These are phyloP conservation scores for Annona squamosa DNA, from an alignment of 164 flowering plant species.

Conservation along the genomic window DNA sequence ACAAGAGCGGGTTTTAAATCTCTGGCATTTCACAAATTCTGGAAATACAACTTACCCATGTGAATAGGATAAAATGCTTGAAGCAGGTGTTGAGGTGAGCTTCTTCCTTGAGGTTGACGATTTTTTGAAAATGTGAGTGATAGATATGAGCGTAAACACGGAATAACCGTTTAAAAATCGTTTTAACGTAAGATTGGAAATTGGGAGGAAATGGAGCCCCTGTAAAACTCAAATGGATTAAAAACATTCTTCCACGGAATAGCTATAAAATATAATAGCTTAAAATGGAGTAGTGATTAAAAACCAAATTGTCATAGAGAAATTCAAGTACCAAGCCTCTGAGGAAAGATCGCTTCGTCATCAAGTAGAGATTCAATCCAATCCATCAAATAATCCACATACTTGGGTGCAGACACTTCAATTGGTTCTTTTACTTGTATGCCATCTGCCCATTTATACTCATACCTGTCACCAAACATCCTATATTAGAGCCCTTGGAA, in stretches of 20 bases:
- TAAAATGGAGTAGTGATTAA: background rate
- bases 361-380: slow-evolving; percentile 95
- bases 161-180: slow-evolving; percentile 16
- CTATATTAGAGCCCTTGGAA: slow-evolving; percentile 8
- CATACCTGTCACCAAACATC: slow-evolving; percentile 51
- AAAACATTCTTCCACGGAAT: background rate
- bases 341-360: slow-evolving; percentile 91
- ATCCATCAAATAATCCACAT: slow-evolving; percentile 96
- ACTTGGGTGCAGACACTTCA: slow-evolving; percentile 96
- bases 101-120: slow-evolving; percentile 16
- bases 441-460: slow-evolving; percentile 98
- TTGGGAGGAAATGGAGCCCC: slow-evolving; percentile 20
- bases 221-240: background rate
- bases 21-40: too few relatives aligned
- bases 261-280: background rate
- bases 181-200: slow-evolving; percentile 14
- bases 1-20: too few relatives aligned
- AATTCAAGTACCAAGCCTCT: slow-evolving; percentile 70
- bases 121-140: slow-evolving; percentile 19
- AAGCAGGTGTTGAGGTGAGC: slow-evolving; percentile 22
- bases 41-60: slow-evolving; percentile 10
- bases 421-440: slow-evolving; percentile 90
- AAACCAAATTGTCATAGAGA: background rate
- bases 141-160: slow-evolving; percentile 18
- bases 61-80: slow-evolving; percentile 20